Conservation (phyloP, 352 stramenopile genomes). For the Globisporangium cystogenes region DNA sequence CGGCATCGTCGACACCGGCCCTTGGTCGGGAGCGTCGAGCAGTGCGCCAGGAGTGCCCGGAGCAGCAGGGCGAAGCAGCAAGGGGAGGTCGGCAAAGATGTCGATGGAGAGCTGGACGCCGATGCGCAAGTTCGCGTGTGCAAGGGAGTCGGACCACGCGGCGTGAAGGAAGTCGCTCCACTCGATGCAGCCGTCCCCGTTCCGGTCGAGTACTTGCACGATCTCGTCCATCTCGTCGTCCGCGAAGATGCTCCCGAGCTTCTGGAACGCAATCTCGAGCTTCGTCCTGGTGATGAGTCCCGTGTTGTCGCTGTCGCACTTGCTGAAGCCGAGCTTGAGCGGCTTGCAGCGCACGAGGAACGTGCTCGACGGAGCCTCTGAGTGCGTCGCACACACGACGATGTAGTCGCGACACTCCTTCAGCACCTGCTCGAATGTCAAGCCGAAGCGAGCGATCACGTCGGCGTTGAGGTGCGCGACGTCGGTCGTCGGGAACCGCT, state of each 20-base stretch:
- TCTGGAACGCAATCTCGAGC: conserved; percentile 53
- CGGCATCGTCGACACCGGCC: not conserved
- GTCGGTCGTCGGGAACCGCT: conserved; percentile 1
- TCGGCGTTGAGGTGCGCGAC: not conserved
- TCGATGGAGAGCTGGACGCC: conserved; percentile 31
- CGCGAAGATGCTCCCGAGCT: conserved; percentile 27
- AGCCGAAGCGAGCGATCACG: conserved; percentile 4
- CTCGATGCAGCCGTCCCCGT: conserved; percentile 28
- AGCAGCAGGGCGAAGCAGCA: conserved; percentile 20
- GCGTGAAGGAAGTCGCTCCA: conserved; percentile 44
- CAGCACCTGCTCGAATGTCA: conserved; percentile 22
- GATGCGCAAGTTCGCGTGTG: conserved; percentile 1
- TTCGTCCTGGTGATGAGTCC: conserved; percentile 24
- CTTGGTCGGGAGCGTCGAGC: not conserved
- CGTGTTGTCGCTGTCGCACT: conserved; percentile 33
- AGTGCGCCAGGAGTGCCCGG: not conserved
- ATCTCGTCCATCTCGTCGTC: conserved; percentile 28
- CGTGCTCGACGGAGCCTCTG: conserved; percentile 16
- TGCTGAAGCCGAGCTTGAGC: conserved; percentile 38
- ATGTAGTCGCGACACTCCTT: conserved; percentile 15
- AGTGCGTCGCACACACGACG: conserved; percentile 9
- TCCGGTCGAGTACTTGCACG: conserved; percentile 28
- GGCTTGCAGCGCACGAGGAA: conserved; percentile 35
- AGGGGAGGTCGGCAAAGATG: conserved; percentile 33
- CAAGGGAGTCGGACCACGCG: conserved; percentile 24